Percentiles rank a stretch among this genome's conserved stretches.
Conservation (phyloP, 805 yeast genomes). For the Schwanniomyces pseudopolymorphus region DNA sequence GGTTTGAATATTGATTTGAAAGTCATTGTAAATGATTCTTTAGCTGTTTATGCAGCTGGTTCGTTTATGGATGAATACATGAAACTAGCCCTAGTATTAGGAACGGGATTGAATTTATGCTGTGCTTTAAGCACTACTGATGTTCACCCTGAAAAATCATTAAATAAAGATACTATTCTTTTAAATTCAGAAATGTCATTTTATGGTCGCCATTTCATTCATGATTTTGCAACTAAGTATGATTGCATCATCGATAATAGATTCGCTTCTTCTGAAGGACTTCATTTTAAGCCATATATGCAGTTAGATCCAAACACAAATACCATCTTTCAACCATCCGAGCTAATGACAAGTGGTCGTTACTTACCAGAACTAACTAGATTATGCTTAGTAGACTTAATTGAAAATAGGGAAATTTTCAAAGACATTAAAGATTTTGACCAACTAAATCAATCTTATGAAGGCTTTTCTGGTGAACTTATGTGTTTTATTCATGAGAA, state of each 20-base stretch:
- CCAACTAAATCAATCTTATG: slow-evolving; percentile 16
- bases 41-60: slow-evolving; percentile 64
- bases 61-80: slow-evolving; percentile 33
- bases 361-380: slow-evolving; percentile 56
- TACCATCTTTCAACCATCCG: slow-evolving; percentile 54
- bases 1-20: slow-evolving; percentile 35
- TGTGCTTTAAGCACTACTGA: slow-evolving; percentile 28
- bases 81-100: slow-evolving; percentile 58
- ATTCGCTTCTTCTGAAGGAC: slow-evolving; percentile 12
- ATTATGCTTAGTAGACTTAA: slow-evolving; percentile 37
- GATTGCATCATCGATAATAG: slow-evolving; percentile 40
- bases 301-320: slow-evolving; percentile 14
- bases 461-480: slow-evolving; percentile 40
- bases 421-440: slow-evolving; percentile 12
- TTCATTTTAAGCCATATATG: slow-evolving; percentile 30
- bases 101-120: slow-evolving; percentile 67
- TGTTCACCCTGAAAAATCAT: slow-evolving; percentile 16
- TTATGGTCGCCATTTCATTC: slow-evolving; percentile 43
- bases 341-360: slow-evolving; percentile 54
- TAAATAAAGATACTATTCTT: slow-evolving; percentile 20
- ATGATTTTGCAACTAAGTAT: slow-evolving; percentile 32
- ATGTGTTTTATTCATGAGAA: slow-evolving; percentile 40
- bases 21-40: slow-evolving; percentile 59
- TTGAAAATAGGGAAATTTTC: slow-evolving; percentile 27
- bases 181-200: slow-evolving; percentile 57